Percentiles rank a stretch among this genome's conserved stretches.
Conservation (phyloP, 768 basidiomycete species). For the Mycena rebaudengoi region DNA sequence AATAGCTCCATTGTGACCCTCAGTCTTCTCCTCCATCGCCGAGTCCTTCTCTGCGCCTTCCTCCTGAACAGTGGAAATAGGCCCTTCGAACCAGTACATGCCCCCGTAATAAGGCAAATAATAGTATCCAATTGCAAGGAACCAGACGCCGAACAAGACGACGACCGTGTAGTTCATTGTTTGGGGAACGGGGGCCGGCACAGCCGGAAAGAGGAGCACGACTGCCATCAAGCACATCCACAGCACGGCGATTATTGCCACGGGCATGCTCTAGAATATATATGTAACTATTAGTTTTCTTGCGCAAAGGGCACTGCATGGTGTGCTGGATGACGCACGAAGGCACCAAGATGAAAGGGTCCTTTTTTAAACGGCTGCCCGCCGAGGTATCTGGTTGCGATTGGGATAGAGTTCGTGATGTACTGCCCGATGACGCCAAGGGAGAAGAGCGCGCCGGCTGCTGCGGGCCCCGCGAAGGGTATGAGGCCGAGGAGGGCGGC, state of each 20-base stretch:
- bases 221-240: constrained; percentile 65
- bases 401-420: not conserved
- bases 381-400: not conserved
- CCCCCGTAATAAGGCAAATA: constrained; percentile 56
- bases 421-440: not conserved
- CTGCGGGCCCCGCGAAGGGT: not conserved
- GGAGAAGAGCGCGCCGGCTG: not conserved
- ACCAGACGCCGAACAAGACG: constrained; percentile 58
- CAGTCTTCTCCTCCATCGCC: no score
- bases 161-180: constrained; percentile 70
- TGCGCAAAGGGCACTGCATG: not conserved
- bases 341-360: not conserved
- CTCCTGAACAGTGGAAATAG: no score
- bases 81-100: constrained; percentile 37
- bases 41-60: no score
- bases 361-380: not conserved
- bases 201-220: constrained; percentile 61
- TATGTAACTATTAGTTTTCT: not conserved
- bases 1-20: no score
- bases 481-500: not conserved
- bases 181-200: constrained; percentile 43
- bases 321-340: not conserved
- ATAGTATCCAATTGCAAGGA: constrained; percentile 62
- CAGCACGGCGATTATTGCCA: constrained; percentile 52
- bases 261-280: constrained; percentile 49